Base-by-base conservation (phyloP, 768 basidiomycete genomes). In the Podaxis sp. region DNA sequence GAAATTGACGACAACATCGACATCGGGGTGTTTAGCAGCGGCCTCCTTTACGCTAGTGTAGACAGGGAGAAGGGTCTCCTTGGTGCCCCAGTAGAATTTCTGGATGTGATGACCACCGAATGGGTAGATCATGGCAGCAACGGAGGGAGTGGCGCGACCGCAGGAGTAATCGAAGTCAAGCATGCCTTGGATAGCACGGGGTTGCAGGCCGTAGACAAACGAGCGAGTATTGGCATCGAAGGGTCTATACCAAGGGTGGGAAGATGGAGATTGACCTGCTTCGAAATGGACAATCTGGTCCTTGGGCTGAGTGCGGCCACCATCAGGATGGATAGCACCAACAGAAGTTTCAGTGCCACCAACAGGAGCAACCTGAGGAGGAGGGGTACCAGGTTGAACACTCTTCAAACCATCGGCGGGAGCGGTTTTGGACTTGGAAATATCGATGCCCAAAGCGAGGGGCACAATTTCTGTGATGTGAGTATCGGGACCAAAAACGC, bases 11-110 rank as follows among this genome's bases (percentile, higher is more conserved):
- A 98, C 89, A 58, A 96, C 95, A 72, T 99, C 96, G 63, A 92
- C 96, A 69, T 99, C 96, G 30, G 91, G 85, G 80, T 98, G 96
- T 82, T 98, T 99, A 77, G 86, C 83, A 67, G 90, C 87, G 13
- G 96, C 96, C 72, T 98, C 96, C 58, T 86, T 86, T 67, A 97
- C 83, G 60, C 87, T 87, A 20, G 96, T 96, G 82, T 97, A 99
- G 48, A 99, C 96, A 56, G 97, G 97, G 41, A 99, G 87, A 53
- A 99, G 89, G 2, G 96, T 96, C 83, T 99, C 97, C 82, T 93
- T 95, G 44, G 97, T 99, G 60, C 97, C 97, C 97, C 97, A 99
- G 85, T 99, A 99, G 87, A 99, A 98, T 82, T 99, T 99, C 81
- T 99, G 97, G 77, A 98, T 97, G 80, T 99, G 97, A 80, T 99